Conservation (phyloP, 2,329 filamentous ascomycete genomes). For the Gnomoniopsis smithogilvyi region DNA sequence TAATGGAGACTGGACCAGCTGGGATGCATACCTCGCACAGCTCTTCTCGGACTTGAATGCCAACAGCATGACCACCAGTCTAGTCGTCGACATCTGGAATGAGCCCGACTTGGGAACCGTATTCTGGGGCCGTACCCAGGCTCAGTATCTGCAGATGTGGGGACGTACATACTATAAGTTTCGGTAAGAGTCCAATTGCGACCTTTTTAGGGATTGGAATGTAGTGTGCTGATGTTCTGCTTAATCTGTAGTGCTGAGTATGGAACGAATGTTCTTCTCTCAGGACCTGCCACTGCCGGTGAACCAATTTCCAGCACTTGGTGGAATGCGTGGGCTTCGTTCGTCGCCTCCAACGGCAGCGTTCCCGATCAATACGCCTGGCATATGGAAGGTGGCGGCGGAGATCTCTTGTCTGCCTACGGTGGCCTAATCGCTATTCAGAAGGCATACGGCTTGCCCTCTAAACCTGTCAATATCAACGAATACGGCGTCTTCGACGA, state of each 20-base stretch:
- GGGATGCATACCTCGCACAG: conserved; percentile 38
- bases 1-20: conserved; percentile 43
- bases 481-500: conserved; percentile 41
- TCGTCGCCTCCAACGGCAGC: conserved; percentile 32
- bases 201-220: not conserved
- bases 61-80: conserved; percentile 32
- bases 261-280: conserved; percentile 25
- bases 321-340: conserved; percentile 36
- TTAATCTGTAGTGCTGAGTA: not conserved
- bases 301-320: conserved; percentile 33
- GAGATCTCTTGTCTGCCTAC: conserved; percentile 28
- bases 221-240: not conserved
- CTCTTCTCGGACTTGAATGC: conserved; percentile 31
- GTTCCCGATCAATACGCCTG: conserved; percentile 42
- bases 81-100: conserved; percentile 52
- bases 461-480: conserved; percentile 41
- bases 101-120: conserved; percentile 39
- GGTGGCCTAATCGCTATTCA: conserved; percentile 25
- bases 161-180: conserved; percentile 23
- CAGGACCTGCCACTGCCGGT: conserved; percentile 35
- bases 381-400: conserved; percentile 33
- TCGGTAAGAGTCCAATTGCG: conserved; percentile 24
- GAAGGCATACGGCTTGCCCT: conserved; percentile 27
- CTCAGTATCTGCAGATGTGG: conserved; percentile 40
- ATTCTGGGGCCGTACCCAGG: conserved; percentile 35